Conservation (phyloP, 805 yeast genomes). For the Wickerhamomyces alni region DNA sequence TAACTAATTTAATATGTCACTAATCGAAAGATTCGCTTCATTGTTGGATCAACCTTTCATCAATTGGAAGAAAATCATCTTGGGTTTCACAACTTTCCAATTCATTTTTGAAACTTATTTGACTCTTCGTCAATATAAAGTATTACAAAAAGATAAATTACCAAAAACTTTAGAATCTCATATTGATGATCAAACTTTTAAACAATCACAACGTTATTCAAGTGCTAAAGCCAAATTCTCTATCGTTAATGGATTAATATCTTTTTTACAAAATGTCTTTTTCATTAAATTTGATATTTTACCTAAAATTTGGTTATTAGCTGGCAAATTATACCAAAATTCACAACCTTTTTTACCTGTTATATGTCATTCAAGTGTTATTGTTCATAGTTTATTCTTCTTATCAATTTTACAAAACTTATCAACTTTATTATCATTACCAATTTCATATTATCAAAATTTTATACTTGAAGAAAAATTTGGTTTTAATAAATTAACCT, state of each 20-base stretch:
- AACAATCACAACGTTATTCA: slow-evolving; percentile 72
- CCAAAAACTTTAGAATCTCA: slow-evolving; percentile 68
- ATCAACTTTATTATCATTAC: slow-evolving; percentile 52
- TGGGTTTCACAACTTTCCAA: slow-evolving; percentile 71
- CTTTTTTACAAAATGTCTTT: slow-evolving; percentile 49
- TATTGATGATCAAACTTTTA: slow-evolving; percentile 66
- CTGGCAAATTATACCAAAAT: slow-evolving; percentile 32
- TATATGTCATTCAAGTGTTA: slow-evolving; percentile 43
- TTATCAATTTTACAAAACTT: slow-evolving; percentile 43
- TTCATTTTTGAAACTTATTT: slow-evolving; percentile 71
- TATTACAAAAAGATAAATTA: slow-evolving; percentile 47
- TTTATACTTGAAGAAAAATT: slow-evolving; percentile 88
- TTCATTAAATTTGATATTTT: slow-evolving; percentile 55
- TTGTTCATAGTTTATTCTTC: slow-evolving; percentile 69
- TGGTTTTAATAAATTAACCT: slow-evolving; percentile 88
- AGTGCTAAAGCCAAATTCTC: slow-evolving; percentile 72
- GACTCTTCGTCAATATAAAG: slow-evolving; percentile 70
- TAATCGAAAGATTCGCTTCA: slow-evolving; percentile 36
- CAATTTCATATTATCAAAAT: slow-evolving; percentile 67
- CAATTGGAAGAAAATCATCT: slow-evolving; percentile 74
- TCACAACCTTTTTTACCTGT: slow-evolving; percentile 23
- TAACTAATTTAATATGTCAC: slow-evolving; percentile 10
- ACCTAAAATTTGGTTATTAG: slow-evolving; percentile 54
- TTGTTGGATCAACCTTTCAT: slow-evolving; percentile 61
- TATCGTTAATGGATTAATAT: slow-evolving; percentile 45